Conservation (phyloP, 2,329 filamentous ascomycete species). For the Talaromyces sp. region DNA sequence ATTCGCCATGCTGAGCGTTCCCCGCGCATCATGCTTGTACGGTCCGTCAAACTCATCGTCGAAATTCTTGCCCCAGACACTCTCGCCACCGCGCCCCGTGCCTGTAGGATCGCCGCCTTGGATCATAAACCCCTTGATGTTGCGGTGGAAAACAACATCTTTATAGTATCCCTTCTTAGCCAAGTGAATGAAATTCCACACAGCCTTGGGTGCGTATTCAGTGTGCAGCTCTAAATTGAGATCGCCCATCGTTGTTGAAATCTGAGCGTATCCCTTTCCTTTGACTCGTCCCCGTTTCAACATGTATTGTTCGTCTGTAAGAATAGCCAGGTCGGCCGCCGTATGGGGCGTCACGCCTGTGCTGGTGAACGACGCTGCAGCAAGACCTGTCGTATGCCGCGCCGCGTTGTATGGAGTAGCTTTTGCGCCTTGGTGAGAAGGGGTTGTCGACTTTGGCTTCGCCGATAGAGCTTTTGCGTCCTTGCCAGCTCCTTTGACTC, state of each 20-base stretch:
- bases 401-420: constrained; percentile 72
- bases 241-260: constrained; percentile 79
- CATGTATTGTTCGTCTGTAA: constrained; percentile 96
- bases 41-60: constrained; percentile 90
- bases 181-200: constrained; percentile 93
- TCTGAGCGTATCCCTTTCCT: constrained; percentile 82
- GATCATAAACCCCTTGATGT: constrained; percentile 96
- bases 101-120: constrained; percentile 93
- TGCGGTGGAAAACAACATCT: constrained; percentile 79
- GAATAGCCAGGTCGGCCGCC: constrained; percentile 74
- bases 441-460: constrained; percentile 11
- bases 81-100: constrained; percentile 82
- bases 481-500: constrained; percentile 15
- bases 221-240: constrained; percentile 85
- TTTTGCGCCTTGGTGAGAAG: constrained; percentile 25
- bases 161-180: constrained; percentile 88
- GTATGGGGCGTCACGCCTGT: constrained; percentile 92
- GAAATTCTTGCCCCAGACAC: constrained; percentile 92
- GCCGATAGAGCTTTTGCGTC: not conserved
- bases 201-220: constrained; percentile 84
- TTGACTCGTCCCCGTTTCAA: constrained; percentile 84
- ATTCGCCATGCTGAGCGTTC: constrained; percentile 90
- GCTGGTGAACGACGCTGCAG: constrained; percentile 91
- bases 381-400: constrained; percentile 80
- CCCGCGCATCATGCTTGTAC: constrained; percentile 72